Conservation (phyloP, 2,329 filamentous ascomycete species). For the Calonectria fujianensis region DNA sequence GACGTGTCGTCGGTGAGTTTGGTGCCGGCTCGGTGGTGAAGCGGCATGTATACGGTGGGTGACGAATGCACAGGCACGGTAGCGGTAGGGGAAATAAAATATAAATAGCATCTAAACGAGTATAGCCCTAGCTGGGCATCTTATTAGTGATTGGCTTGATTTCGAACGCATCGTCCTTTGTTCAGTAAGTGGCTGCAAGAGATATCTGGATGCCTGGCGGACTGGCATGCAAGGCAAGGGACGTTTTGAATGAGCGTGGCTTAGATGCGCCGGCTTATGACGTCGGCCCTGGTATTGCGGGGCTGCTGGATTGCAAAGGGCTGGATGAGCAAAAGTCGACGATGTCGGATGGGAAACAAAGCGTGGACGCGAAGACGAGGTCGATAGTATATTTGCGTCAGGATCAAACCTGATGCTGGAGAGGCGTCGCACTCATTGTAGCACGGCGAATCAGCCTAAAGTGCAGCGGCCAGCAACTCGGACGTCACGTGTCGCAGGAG, state of each 20-base stretch:
- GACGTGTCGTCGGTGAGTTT: neutral
- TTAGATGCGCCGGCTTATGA: constrained; percentile 21
- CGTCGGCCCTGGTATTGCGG: constrained; percentile 22
- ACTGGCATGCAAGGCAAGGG: constrained; percentile 23
- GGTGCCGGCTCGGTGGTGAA: neutral
- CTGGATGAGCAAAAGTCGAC: neutral
- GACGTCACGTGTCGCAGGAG: constrained; percentile 46
- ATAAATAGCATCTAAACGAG: neutral
- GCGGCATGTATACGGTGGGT: constrained; percentile 2
- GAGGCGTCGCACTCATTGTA: neutral
- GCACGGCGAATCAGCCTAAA: constrained; percentile 6
- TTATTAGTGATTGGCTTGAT: neutral
- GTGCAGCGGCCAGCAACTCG: constrained; percentile 12
- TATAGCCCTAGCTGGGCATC: neutral
- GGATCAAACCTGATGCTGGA: neutral
- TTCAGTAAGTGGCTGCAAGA: neutral
- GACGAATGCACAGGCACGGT: neutral
- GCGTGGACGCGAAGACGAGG: neutral
- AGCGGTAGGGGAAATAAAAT: neutral
- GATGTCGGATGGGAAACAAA: neutral
- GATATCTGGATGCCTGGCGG: constrained; percentile 31
- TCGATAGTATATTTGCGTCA: neutral
- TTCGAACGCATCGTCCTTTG: neutral
- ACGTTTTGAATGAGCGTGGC: constrained; percentile 28
- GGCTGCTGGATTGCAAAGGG: neutral